Percentiles rank a stretch among this genome's conserved stretches.
These are phyloP conservation scores for Kandelia obovata DNA, from an alignment of 345 rosid species.

Conservation along the genomic window DNA sequence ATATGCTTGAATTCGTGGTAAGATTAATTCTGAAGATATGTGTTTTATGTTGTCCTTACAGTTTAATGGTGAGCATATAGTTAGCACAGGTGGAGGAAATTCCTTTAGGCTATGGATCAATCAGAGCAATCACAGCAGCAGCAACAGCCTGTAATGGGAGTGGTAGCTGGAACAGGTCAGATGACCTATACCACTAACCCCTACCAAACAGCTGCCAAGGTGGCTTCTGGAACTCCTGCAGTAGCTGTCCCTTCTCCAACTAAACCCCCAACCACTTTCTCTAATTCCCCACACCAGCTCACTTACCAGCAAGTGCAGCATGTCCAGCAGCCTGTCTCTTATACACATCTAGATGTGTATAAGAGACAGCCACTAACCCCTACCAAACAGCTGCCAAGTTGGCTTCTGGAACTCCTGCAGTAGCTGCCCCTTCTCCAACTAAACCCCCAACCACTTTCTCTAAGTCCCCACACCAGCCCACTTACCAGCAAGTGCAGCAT, in stretches of 20 bases:
- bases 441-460: slow-evolving; percentile 25
- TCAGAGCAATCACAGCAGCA: slow-evolving; percentile 41
- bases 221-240: slow-evolving; percentile 49
- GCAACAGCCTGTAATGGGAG: slow-evolving; percentile 42
- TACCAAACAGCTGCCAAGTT: slow-evolving; percentile 44
- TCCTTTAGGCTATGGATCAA: slow-evolving; percentile 45
- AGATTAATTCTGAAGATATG: neutral
- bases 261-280: slow-evolving; percentile 23
- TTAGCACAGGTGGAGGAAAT: neutral
- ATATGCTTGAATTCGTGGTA: no score
- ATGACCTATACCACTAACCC: slow-evolving; percentile 46
- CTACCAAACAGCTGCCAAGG: slow-evolving; percentile 42
- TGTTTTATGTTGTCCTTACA: slow-evolving; percentile 15
- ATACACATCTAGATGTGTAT: no score
- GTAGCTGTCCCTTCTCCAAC: slow-evolving; percentile 34
- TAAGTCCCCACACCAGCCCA: slow-evolving; percentile 32
- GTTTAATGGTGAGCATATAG: slow-evolving; percentile 24
- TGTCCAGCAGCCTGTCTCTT: no score
- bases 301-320: slow-evolving; percentile 44
- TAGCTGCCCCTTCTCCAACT: slow-evolving; percentile 33
- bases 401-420: slow-evolving; percentile 48
- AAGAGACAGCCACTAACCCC: slow-evolving; percentile 39
- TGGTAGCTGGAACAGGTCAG: slow-evolving; percentile 39
- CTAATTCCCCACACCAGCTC: slow-evolving; percentile 33
- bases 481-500: slow-evolving; percentile 43